Evolutionary conservation across 73 alveolate species (phyloP).

Genomic region (Paramecium sonneborni): DNA sequence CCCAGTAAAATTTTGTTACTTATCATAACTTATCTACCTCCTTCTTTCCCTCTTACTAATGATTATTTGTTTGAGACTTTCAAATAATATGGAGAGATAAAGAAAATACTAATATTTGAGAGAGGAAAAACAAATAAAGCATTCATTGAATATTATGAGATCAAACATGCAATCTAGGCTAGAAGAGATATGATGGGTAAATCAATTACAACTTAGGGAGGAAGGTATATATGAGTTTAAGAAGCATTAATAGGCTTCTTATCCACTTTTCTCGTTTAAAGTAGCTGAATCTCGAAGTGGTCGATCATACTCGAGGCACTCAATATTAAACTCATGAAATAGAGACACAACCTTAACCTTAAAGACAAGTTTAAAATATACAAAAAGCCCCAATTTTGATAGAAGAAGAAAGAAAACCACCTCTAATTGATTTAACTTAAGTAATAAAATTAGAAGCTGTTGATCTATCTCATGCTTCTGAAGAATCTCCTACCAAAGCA

Average conservation of each 20-base stretch:
- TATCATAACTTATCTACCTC: conserved; percentile 45
- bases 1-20: conserved; percentile 49
- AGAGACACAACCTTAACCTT: neutral
- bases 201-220: conserved; percentile 10
- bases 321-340: neutral
- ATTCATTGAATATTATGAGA: conserved; percentile 33
- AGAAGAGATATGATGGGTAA: conserved; percentile 21
- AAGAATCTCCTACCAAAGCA: conserved; percentile 8
- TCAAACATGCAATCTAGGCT: conserved; percentile 15
- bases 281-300: conserved; percentile 31
- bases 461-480: neutral
- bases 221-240: neutral
- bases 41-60: conserved; percentile 40
- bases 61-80: conserved; percentile 7
- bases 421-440: neutral
- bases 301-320: conserved; percentile 44
- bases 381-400: neutral
- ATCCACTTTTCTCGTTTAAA: conserved; percentile 32
- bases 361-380: neutral
- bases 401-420: neutral
- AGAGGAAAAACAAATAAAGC: conserved; percentile 56
- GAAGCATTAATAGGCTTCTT: neutral
- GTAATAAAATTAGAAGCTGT: neutral
- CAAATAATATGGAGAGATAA: conserved; percentile 15
- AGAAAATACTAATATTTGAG: conserved; percentile 37